These are phyloP conservation scores for Nicotiana otophora DNA, from an alignment of 257 asterid genomes.

Conservation along the genomic window DNA sequence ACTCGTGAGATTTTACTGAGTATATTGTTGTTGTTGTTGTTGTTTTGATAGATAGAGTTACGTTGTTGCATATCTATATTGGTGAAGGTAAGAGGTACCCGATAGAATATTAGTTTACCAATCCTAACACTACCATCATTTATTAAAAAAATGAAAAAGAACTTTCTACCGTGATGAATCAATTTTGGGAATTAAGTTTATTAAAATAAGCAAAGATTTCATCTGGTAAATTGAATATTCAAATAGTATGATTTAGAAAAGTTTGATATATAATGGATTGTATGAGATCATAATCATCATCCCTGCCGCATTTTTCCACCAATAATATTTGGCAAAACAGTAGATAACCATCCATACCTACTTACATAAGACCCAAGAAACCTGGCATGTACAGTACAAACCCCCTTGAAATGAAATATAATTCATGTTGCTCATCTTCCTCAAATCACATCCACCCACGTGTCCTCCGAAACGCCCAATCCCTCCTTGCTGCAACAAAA, in stretches of 20 bases:
- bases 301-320: neutral
- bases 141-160: neutral
- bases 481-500: too few species aligned
- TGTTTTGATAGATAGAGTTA: too few species aligned
- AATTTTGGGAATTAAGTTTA: neutral
- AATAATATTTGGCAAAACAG: slow-evolving; percentile 14
- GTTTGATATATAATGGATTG: neutral
- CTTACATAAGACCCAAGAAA: neutral
- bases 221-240: neutral
- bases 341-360: slow-evolving; percentile 41
- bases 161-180: neutral
- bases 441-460: slow-evolving; percentile 8
- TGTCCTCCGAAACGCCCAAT: neutral
- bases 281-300: neutral
- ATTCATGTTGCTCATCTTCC: neutral
- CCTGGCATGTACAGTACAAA: neutral
- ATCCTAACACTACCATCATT: too few species aligned
- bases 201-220: neutral
- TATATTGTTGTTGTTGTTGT: too few species aligned
- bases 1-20: too few species aligned
- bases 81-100: too few species aligned
- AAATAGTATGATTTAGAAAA: neutral
- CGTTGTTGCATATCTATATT: too few species aligned
- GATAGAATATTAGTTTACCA: too few species aligned
- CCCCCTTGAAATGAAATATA: neutral